Evolutionary conservation across 306 rosid species (phyloP), one percentile per base, ranked within the genome.

Genomic region (Rosa rugosa): DNA sequence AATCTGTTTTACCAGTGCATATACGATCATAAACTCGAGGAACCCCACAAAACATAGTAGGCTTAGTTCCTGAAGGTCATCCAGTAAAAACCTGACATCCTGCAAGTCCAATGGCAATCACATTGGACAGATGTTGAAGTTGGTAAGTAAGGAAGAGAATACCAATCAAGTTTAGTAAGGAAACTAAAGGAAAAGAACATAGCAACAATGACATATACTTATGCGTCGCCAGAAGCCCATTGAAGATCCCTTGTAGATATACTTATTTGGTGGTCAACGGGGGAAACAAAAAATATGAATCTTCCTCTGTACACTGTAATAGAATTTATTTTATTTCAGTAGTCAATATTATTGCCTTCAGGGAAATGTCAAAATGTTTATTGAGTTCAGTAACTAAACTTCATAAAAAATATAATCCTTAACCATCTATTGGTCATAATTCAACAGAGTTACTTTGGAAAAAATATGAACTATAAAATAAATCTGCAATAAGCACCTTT

Each of bases 141-240:
- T 25, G 27, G 27, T 25, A 25, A 25, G 27, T 25, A 49, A 20
- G 22, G 45, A 17, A 27, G 47, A 76, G 56, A 59, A 25, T 18
- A 63, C 46, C 13, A 46, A 27, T 34, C 2, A 23, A 8, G 14
- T 50, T 18, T 56, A 50, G 11, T n/a, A 8, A 40, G 47, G 41
- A 78, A 77, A 44, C 54, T 25, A 25, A 25, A 25, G 27, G 27
- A 25, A 69, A 34, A 59, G 42, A 31, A 64, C 46, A 54, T 68
- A 46, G n/a, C 53, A 73, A 38, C 53, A 70, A 67, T 46, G 62
- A 77, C 54, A 4, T 41, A 59, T 83, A 80, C 91, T 87, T 87
- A 91, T 97, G 78, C 97, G 97, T 85, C 70, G 89, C 99, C 99
- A 94, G 81, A 84, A 94, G 65, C 97, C 99, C 62, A 91, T 81